Evolutionary conservation across 371 early-diverging fungal genomes (phyloP).

Genomic region (Conidiobolus incongruus): DNA sequence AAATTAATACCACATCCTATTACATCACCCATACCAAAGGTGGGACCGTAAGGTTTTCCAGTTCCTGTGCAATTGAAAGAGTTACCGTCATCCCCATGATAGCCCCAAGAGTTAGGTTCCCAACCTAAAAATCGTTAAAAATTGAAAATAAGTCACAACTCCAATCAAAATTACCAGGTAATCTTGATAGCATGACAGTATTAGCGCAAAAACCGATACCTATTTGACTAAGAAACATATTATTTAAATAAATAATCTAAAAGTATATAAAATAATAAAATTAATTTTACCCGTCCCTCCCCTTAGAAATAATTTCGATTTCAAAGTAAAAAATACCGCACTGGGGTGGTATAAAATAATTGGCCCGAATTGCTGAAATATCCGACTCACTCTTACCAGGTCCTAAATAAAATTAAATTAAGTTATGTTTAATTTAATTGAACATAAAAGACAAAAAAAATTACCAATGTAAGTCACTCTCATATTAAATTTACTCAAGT

Average conservation of each 20-base stretch:
- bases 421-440: neutral
- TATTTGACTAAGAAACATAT: slow-evolving; percentile 39
- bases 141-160: no score
- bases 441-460: neutral
- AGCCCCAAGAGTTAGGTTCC: slow-evolving; percentile 63
- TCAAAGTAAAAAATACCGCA: slow-evolving; percentile 86
- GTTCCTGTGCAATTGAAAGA: slow-evolving; percentile 45
- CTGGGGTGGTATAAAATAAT: slow-evolving; percentile 57
- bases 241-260: neutral
- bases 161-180: slow-evolving; percentile 40
- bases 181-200: slow-evolving; percentile 25
- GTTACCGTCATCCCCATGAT: slow-evolving; percentile 83
- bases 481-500: slow-evolving; percentile 22
- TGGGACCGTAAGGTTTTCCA: slow-evolving; percentile 74
- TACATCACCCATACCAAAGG: slow-evolving; percentile 70
- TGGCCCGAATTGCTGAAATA: slow-evolving; percentile 63
- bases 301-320: slow-evolving; percentile 59
- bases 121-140: no score
- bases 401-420: no score
- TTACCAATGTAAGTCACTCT: slow-evolving; percentile 32
- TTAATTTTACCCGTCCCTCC: slow-evolving; percentile 50
- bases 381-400: slow-evolving; percentile 55
- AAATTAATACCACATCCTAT: slow-evolving; percentile 87
- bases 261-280: neutral
- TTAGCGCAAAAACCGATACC: slow-evolving; percentile 61